Base-by-base conservation (phyloP, 2,329 filamentous ascomycete genomes). In the Apiospora aurea region DNA sequence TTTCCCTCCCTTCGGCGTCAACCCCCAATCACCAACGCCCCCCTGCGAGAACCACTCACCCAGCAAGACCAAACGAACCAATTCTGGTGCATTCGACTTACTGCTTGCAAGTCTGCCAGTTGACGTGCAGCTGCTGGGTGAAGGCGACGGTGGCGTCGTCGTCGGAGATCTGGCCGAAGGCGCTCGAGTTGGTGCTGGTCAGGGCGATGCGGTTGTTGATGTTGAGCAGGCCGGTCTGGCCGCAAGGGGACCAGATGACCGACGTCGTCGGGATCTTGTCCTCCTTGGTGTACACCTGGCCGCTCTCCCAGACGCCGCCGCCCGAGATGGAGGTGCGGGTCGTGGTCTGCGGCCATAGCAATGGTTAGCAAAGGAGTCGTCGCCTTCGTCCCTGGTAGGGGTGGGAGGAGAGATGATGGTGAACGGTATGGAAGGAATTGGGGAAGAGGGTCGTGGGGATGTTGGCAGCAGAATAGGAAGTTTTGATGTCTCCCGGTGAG, bases 261-360 rank as follows among this genome's bases (percentile, higher is more conserved):
- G 82, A 82, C 21, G 83, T 82, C 1, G 84, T 85, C 43, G 84
- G 83, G 46, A 86, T 77, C 74, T 80, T 77, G 78, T 86, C 84
- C 72, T 81, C 77, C 80, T 85, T 85, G 73, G 84, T 86, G 80
- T 85, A 85, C 21, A 85, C 84, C 78, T 85, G 81, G 72, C 84
- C 84, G 3, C 77, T 72, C 16, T 76, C 78, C 84, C 84, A 86
- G 70, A 81, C 73, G 70, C 81, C 82, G 73, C 83, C 84, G 72
- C 84, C 84, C 14, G 75, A 69, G 76, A 85, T 84, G 64, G 82
- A 83, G 46, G 84, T 85, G 72, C 80, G 78, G 2, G 84, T 85
- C 1, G 84, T 85, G 16, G 83, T 84, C 77, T 80, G 57, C 13
- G 2, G 3, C 26, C 1, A 29, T 29, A 29, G 1, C 26, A 29